These are phyloP conservation scores for Dothideomycetes sp. DNA, from an alignment of 2,329 filamentous ascomycete genomes.

Conservation along the genomic window DNA sequence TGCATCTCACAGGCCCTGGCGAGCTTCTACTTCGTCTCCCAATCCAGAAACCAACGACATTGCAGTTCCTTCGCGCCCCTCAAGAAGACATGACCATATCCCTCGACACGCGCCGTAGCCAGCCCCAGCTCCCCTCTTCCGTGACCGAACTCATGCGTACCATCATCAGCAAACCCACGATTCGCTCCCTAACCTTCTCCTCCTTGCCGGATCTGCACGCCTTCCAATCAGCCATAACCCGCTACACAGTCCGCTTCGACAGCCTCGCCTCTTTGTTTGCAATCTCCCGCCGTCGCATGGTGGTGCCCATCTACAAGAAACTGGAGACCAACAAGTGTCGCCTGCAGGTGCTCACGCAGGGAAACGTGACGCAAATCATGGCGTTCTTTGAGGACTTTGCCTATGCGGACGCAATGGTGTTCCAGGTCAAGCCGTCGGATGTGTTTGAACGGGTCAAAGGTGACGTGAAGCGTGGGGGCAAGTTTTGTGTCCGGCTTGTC, in stretches of 20 bases:
- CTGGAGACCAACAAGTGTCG: constrained; percentile 77
- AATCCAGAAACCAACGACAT: constrained; percentile 35
- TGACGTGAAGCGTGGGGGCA: constrained; percentile 25
- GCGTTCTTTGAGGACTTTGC: constrained; percentile 84
- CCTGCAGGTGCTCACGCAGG: constrained; percentile 65
- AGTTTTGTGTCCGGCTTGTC: constrained; percentile 65
- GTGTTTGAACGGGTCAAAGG: constrained; percentile 54
- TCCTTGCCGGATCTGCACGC: constrained; percentile 51
- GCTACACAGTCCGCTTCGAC: constrained; percentile 53
- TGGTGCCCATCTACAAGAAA: constrained; percentile 88
- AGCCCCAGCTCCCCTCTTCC: constrained; percentile 41
- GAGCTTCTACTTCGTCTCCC: constrained; percentile 37
- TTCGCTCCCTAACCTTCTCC: constrained; percentile 52
- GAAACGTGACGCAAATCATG: constrained; percentile 64
- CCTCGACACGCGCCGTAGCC: constrained; percentile 37
- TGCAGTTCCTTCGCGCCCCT: constrained; percentile 59
- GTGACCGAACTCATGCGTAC: constrained; percentile 53
- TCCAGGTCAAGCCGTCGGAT: constrained; percentile 74
- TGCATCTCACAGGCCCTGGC: constrained; percentile 23
- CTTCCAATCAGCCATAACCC: constrained; percentile 71
- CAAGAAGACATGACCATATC: constrained; percentile 71
- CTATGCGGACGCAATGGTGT: constrained; percentile 82
- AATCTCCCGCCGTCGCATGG: constrained; percentile 64
- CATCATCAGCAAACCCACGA: constrained; percentile 47
- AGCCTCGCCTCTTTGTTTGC: constrained; percentile 58